These are phyloP conservation scores for Acacia crassicarpa DNA, from an alignment of 306 rosid species.

Conservation along the genomic window DNA sequence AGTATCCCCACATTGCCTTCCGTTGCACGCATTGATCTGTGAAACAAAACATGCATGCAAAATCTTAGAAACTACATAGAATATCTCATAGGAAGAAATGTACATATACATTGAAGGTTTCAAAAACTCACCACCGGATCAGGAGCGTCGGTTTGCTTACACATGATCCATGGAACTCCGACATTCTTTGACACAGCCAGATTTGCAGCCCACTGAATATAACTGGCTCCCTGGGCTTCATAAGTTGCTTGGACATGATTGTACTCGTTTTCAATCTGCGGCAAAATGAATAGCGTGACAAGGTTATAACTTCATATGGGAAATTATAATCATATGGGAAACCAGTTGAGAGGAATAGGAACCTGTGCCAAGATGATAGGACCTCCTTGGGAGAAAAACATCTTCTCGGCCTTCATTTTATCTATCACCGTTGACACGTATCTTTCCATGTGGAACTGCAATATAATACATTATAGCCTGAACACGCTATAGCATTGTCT, in stretches of 20 bases:
- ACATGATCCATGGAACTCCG: conserved; percentile 96
- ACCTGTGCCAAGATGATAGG: conserved; percentile 96
- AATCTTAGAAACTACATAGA: neutral
- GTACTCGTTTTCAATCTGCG: conserved; percentile 94
- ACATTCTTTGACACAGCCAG: conserved; percentile 51
- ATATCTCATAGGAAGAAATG: neutral
- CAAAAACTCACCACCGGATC: conserved; percentile 74
- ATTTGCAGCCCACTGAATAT: conserved; percentile 89
- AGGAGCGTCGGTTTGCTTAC: conserved; percentile 98
- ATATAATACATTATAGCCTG: conserved; percentile 10
- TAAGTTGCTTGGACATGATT: conserved; percentile 77
- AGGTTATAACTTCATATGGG: neutral
- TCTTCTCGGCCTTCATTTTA: conserved; percentile 53
- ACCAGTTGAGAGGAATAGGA: conserved; percentile 1
- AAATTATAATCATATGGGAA: conserved; percentile 11
- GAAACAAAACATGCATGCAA: neutral
- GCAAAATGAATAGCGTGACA: neutral
- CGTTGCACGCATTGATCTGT: conserved; percentile 94
- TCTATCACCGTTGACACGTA: conserved; percentile 45
- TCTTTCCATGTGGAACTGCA: conserved; percentile 66
- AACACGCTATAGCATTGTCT: neutral
- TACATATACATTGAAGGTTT: neutral
- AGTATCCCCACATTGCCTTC: conserved; percentile 97
- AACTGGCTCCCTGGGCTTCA: conserved; percentile 46
- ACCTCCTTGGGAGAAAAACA: conserved; percentile 87